These are phyloP conservation scores for Volutella citrinella DNA, from an alignment of 2,329 filamentous ascomycete species.

Conservation along the genomic window DNA sequence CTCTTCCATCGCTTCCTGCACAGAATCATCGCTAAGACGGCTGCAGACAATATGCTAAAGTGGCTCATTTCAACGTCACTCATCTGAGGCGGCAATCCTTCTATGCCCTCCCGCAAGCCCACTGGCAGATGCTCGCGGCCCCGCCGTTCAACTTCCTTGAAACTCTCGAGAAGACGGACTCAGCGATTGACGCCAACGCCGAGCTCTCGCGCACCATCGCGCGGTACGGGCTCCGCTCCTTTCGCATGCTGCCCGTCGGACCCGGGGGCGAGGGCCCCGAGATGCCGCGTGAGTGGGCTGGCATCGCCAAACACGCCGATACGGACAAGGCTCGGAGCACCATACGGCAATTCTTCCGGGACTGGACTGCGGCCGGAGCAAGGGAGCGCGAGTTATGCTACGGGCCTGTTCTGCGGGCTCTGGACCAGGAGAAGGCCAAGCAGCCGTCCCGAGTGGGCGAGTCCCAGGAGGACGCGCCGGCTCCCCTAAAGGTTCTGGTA, in stretches of 20 bases:
- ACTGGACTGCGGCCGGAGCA: constrained; percentile 81
- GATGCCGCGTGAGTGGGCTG: constrained; percentile 64
- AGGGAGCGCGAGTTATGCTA: constrained; percentile 76
- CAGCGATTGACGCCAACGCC: constrained; percentile 86
- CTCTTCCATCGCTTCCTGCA: background rate
- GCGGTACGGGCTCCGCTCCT: constrained; percentile 63
- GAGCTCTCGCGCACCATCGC: constrained; percentile 78
- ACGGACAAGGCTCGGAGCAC: constrained; percentile 91
- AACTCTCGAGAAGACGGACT: constrained; percentile 74
- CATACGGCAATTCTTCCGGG: constrained; percentile 88
- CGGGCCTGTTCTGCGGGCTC: constrained; percentile 64
- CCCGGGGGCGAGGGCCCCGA: constrained; percentile 37
- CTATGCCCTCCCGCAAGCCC: constrained; percentile 79
- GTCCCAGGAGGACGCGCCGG: constrained; percentile 29
- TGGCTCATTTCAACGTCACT: constrained; percentile 85
- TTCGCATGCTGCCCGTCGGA: constrained; percentile 47
- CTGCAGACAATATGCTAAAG: constrained; percentile 77
- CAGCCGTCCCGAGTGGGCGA: too few relatives aligned
- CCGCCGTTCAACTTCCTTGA: constrained; percentile 82
- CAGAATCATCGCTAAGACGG: constrained; percentile 13
- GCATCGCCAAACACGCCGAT: constrained; percentile 68
- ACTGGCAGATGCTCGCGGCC: constrained; percentile 78
- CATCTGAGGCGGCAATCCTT: constrained; percentile 89
- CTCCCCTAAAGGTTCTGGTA: constrained; percentile 67
- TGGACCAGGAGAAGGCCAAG: constrained; percentile 48